Evolutionary conservation across 2,329 filamentous ascomycete species (phyloP).

Genomic region (Fusarium nelsonii): DNA sequence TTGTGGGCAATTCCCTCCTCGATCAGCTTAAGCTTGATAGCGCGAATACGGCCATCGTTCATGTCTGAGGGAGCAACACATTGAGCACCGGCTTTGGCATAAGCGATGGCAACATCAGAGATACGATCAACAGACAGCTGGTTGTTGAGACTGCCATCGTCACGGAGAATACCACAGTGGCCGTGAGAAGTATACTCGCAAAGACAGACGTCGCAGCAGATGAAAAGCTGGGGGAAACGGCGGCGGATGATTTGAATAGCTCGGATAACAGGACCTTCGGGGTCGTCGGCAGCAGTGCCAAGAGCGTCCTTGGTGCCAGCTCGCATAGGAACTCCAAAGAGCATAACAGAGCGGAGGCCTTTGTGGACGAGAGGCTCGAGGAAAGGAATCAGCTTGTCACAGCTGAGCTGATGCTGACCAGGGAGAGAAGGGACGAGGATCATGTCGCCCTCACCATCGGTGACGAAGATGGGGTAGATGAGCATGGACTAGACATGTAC

Average conservation of each 20-base stretch:
- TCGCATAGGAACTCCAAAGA: slow-evolving; percentile 92
- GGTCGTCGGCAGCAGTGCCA: slow-evolving; percentile 92
- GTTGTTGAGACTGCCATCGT: slow-evolving; percentile 95
- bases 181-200: slow-evolving; percentile 99
- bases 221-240: slow-evolving; percentile 90
- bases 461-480: slow-evolving; percentile 97
- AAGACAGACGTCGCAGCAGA: slow-evolving; percentile 92
- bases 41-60: slow-evolving; percentile 97
- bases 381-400: slow-evolving; percentile 88
- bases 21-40: slow-evolving; percentile 97
- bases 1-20: slow-evolving; percentile 93
- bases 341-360: slow-evolving; percentile 90
- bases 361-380: slow-evolving; percentile 89
- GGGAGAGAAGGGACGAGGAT: slow-evolving; percentile 90
- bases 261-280: slow-evolving; percentile 89
- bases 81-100: slow-evolving; percentile 94
- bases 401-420: slow-evolving; percentile 86
- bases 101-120: slow-evolving; percentile 96
- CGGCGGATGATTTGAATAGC: slow-evolving; percentile 86
- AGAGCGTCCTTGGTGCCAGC: slow-evolving; percentile 88
- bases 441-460: slow-evolving; percentile 93
- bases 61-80: slow-evolving; percentile 98
- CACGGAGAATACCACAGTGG: slow-evolving; percentile 94
- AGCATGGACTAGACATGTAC: slow-evolving; percentile 82
- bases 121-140: slow-evolving; percentile 93